Conservation (phyloP, 257 asterid genomes). For the Fraxinus americana region DNA sequence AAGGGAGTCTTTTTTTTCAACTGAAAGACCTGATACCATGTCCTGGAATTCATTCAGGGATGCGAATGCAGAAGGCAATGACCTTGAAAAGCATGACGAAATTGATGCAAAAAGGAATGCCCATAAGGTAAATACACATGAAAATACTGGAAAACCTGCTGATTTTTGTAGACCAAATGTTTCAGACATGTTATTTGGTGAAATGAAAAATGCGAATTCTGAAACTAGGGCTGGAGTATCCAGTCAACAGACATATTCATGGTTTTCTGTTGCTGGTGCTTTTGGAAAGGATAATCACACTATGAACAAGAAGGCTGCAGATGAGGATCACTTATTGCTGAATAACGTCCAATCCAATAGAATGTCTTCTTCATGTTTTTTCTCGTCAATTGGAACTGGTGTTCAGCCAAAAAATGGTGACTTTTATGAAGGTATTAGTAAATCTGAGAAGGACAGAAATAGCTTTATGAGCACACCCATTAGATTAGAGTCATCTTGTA, state of each 20-base stretch:
- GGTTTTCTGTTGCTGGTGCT: conserved; percentile 26
- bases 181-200: conserved; percentile 15
- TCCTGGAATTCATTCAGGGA: conserved; percentile 18
- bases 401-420: conserved; percentile 29
- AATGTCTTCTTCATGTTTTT: conserved; percentile 30
- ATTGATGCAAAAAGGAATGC: conserved; percentile 14
- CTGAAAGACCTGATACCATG: conserved; percentile 20
- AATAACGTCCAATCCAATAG: conserved; percentile 26
- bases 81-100: conserved; percentile 18
- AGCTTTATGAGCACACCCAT: conserved; percentile 35
- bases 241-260: conserved; percentile 16
- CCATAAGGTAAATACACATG: conserved; percentile 12
- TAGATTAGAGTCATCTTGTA: conserved; percentile 37
- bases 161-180: conserved; percentile 15
- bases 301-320: conserved; percentile 29
- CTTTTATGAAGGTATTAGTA: conserved; percentile 27
- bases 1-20: conserved; percentile 26
- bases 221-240: conserved; percentile 14
- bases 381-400: conserved; percentile 31
- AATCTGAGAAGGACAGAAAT: conserved; percentile 43
- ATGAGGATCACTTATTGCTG: conserved; percentile 26
- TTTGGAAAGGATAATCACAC: conserved; percentile 41
- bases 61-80: conserved; percentile 12
- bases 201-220: conserved; percentile 14
- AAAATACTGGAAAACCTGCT: conserved; percentile 13